Conservation (phyloP, 1,139 yeast genomes). For the Insectozyma bohioensis region DNA sequence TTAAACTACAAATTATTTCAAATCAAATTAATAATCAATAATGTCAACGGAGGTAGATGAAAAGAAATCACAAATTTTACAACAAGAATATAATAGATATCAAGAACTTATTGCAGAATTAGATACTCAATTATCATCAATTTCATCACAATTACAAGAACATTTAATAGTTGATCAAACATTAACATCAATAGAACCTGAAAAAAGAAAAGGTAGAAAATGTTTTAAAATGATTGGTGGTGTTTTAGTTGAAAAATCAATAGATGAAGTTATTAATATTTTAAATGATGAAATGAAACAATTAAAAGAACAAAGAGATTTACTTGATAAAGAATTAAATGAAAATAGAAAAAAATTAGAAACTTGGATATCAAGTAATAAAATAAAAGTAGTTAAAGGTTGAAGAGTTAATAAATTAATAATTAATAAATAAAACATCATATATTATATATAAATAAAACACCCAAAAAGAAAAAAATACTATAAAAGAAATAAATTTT, state of each 20-base stretch:
- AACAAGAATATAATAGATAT: conserved; percentile 59
- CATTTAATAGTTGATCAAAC: conserved; percentile 41
- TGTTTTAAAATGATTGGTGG: conserved; percentile 96
- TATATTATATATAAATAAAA: background rate
- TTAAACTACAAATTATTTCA: too few species aligned
- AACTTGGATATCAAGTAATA: conserved; percentile 64
- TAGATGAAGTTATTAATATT: conserved; percentile 71
- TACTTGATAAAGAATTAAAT: conserved; percentile 45
- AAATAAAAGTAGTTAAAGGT: conserved; percentile 60
- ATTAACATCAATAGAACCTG: conserved; percentile 27
- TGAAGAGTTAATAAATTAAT: conserved; percentile 1
- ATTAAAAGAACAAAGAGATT: conserved; percentile 43
- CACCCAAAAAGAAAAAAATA: too few species aligned
- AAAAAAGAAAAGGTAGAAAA: conserved; percentile 56
- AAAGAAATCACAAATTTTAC: conserved; percentile 50
- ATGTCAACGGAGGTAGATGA: conserved; percentile 33
- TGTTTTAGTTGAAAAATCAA: conserved; percentile 80
- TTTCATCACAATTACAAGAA: conserved; percentile 45
- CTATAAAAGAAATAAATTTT: too few species aligned
- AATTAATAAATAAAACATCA: too few species aligned
- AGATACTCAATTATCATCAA: conserved; percentile 53
- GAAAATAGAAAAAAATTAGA: conserved; percentile 57
- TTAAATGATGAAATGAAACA: conserved; percentile 58
- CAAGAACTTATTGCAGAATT: conserved; percentile 60
- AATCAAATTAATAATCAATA: too few species aligned